These are phyloP conservation scores for Magnolia kwangsiensis DNA, from an alignment of 164 flowering plant genomes.

Conservation along the genomic window DNA sequence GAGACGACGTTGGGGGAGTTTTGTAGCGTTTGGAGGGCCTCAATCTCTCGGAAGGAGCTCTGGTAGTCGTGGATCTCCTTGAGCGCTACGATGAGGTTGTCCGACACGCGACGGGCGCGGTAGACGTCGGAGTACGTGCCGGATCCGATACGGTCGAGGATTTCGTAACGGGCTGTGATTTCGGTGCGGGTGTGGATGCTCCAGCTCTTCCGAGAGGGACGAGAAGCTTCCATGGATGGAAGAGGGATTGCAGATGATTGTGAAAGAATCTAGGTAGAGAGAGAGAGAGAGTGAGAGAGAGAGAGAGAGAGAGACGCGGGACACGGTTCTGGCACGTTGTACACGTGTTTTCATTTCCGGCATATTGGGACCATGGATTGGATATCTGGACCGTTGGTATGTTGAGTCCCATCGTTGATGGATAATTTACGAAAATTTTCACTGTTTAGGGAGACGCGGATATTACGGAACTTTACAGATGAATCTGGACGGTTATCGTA, in stretches of 20 bases:
- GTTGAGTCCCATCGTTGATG: too few relatives aligned
- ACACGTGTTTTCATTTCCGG: too few relatives aligned
- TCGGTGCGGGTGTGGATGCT: slow-evolving; percentile 79
- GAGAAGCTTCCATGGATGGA: background rate
- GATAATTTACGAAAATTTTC: too few relatives aligned
- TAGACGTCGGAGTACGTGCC: slow-evolving; percentile 92
- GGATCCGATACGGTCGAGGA: slow-evolving; percentile 68
- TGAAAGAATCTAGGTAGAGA: background rate
- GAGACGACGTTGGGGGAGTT: slow-evolving; percentile 62
- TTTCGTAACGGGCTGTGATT: slow-evolving; percentile 61
- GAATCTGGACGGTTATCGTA: too few relatives aligned
- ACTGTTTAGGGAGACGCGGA: too few relatives aligned
- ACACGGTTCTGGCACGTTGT: too few relatives aligned
- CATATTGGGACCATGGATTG: too few relatives aligned
- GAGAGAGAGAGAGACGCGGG: too few relatives aligned
- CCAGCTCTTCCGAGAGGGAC: slow-evolving; percentile 50
- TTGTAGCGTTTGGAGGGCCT: slow-evolving; percentile 67
- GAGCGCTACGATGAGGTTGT: slow-evolving; percentile 62
- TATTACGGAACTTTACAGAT: too few relatives aligned
- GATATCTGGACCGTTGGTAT: too few relatives aligned
- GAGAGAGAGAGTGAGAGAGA: background rate
- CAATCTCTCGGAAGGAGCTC: slow-evolving; percentile 80
- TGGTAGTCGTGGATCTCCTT: slow-evolving; percentile 92
- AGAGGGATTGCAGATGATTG: background rate
- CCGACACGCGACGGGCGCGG: slow-evolving; percentile 60